These are phyloP conservation scores for Phragmites australis DNA, from an alignment of 176 grass and related monocot genomes.

Conservation along the genomic window DNA sequence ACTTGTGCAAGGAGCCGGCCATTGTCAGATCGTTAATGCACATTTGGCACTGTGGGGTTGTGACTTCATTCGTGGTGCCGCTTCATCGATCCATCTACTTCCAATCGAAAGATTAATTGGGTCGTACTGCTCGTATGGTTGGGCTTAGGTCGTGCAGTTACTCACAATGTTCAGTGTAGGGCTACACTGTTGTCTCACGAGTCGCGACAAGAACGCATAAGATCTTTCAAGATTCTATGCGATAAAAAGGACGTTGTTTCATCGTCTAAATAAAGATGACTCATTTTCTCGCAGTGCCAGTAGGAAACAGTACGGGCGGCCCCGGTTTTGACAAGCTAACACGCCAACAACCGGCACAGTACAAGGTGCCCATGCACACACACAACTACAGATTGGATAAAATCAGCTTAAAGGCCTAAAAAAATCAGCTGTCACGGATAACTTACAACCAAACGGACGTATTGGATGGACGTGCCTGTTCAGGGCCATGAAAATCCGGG, in stretches of 20 bases:
- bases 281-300: neutral
- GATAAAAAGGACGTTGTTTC: constrained; percentile 16
- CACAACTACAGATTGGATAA: constrained; percentile 7
- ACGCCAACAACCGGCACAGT: neutral
- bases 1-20: neutral
- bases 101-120: too few species aligned
- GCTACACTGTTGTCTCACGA: neutral
- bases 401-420: too few species aligned
- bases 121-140: neutral
- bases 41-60: neutral
- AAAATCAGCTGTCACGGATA: too few species aligned
- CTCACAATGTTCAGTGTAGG: neutral
- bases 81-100: too few species aligned
- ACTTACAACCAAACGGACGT: neutral
- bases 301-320: neutral
- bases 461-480: neutral
- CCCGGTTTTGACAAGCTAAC: neutral
- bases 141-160: neutral
- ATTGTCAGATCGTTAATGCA: neutral
- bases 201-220: neutral
- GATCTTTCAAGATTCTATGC: constrained; percentile 22
- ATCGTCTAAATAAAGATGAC: neutral
- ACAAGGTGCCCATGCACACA: neutral
- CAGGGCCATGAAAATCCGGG: neutral
- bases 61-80: too few species aligned